Evolutionary conservation across 2,329 filamentous ascomycete species (phyloP), one percentile per base, ranked within the genome.

Genomic region (Nigrograna mackinnonii): DNA sequence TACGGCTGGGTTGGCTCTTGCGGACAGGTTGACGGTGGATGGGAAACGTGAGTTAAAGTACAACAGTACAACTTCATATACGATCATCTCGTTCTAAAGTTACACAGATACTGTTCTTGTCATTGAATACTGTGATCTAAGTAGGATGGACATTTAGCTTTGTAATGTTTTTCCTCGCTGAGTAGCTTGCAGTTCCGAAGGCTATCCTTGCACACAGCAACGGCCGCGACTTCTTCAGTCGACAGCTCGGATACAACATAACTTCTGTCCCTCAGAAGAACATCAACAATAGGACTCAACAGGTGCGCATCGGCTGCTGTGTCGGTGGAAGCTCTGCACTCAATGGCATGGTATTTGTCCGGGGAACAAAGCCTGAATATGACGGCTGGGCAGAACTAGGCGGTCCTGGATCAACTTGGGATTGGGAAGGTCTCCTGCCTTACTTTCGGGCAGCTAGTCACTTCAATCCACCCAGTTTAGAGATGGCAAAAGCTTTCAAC

Each of bases 381-480:
- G 43, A 45, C 28, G 35, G 30, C 17, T 48, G 45, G 45, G 42
- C 37, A 14, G 33, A 44, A 14, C 35, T 48, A 2, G 45, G 45
- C 12, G 43, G 43, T n/a, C 31, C 31, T 11, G 31, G 31, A 34
- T 34, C 31, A 7, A 9, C 7, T 11, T 84, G 81, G 80, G 69
- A 71, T 3, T 83, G 76, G 76, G 64, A 77, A 36, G 65, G 65
- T 13, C 43, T 76, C 20, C 37, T 64, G 20, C 63, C 60, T 6
- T 66, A 64, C 46, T 66, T 68, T 44, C 47, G 44, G 46, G 7
- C 7, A 34, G 24, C 24, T 9, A n/a, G 9, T n/a, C 24, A 28
- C n/a, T 28, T 28, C 24, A 28, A 28, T n/a, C 24, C 24, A n/a
- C 24, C 24, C 9, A 28, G 9, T 28, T n/a, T n/a, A 28, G 24